Evolutionary conservation across 495 filamentous ascomycete genomes (phyloP).

Genomic region (Penicillium malachiteum): DNA sequence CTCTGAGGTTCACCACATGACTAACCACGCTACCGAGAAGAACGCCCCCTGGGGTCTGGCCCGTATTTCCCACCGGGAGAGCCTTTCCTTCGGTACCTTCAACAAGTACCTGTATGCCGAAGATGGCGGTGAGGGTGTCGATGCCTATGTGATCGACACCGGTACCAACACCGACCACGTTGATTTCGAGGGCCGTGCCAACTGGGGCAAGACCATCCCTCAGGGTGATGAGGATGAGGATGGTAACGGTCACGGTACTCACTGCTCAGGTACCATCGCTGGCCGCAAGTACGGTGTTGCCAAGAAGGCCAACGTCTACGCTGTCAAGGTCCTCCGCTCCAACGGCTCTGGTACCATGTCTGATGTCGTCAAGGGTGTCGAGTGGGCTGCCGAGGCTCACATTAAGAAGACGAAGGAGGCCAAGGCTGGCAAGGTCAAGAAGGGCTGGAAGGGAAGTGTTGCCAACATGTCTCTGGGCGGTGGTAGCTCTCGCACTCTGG

Average conservation of each 20-base stretch:
- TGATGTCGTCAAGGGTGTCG: constrained; percentile 97
- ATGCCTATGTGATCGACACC: constrained; percentile 98
- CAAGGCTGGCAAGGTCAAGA: constrained; percentile 81
- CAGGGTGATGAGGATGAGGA: constrained; percentile 78
- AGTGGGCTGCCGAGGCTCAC: constrained; percentile 86
- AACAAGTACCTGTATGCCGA: constrained; percentile 96
- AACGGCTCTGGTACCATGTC: constrained; percentile 98
- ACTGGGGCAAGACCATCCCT: constrained; percentile 97
- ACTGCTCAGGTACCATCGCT: constrained; percentile 97
- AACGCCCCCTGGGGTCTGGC: constrained; percentile 97
- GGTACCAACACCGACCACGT: constrained; percentile 92
- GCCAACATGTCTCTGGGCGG: constrained; percentile 99
- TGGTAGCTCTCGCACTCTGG: constrained; percentile 87
- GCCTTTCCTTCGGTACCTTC: constrained; percentile 84
- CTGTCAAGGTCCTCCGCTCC: constrained; percentile 96
- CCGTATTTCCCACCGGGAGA: constrained; percentile 91
- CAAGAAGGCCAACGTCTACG: constrained; percentile 95
- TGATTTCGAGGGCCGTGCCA: constrained; percentile 93
- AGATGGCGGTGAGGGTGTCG: constrained; percentile 94
- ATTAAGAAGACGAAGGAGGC: constrained; percentile 67
- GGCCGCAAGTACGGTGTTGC: constrained; percentile 99
- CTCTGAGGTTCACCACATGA: constrained; percentile 80
- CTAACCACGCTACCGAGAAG: constrained; percentile 65
- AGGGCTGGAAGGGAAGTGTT: constrained; percentile 96
- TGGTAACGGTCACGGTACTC: constrained; percentile 98